Conservation (phyloP, 2,329 filamentous ascomycete species). For the Parastagonospora nodorum region DNA sequence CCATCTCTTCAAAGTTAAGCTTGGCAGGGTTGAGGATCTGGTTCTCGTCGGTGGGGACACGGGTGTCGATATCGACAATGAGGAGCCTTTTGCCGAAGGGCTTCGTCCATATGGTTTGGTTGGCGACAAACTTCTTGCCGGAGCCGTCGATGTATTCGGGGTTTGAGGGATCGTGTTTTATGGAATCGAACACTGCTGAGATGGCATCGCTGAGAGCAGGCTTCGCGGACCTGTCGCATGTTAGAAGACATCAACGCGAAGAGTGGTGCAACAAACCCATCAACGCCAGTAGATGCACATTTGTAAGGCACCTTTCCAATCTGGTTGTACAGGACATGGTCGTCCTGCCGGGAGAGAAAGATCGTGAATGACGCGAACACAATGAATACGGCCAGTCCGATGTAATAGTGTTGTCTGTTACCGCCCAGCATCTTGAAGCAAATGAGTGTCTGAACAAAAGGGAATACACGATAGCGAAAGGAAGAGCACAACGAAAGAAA, state of each 20-base stretch:
- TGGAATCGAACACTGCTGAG: conserved; percentile 16
- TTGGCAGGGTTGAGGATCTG: conserved; percentile 25
- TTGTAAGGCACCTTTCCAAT: conserved; percentile 11
- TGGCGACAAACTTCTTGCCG: conserved; percentile 1
- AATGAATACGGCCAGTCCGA: conserved; percentile 16
- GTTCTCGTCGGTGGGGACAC: conserved; percentile 24
- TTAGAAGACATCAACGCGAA: background rate
- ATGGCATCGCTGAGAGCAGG: conserved; percentile 18
- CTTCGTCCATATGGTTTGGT: background rate
- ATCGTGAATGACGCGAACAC: conserved; percentile 11
- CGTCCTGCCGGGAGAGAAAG: conserved; percentile 12
- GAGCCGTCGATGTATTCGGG: conserved; percentile 15
- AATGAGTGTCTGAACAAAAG: background rate
- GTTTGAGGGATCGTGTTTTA: conserved; percentile 16
- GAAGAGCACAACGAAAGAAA: background rate
- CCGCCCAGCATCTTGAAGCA: conserved; percentile 17
- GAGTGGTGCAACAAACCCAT: background rate
- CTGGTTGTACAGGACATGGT: conserved; percentile 3
- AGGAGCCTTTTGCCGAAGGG: background rate
- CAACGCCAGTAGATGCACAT: background rate
- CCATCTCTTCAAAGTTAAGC: conserved; percentile 28
- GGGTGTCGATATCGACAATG: conserved; percentile 28
- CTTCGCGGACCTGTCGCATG: conserved; percentile 5
- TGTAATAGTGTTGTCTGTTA: conserved; percentile 13
- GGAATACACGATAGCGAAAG: background rate